Evolutionary conservation across 768 basidiomycete genomes (phyloP).

Genomic region (Russula virescens): DNA sequence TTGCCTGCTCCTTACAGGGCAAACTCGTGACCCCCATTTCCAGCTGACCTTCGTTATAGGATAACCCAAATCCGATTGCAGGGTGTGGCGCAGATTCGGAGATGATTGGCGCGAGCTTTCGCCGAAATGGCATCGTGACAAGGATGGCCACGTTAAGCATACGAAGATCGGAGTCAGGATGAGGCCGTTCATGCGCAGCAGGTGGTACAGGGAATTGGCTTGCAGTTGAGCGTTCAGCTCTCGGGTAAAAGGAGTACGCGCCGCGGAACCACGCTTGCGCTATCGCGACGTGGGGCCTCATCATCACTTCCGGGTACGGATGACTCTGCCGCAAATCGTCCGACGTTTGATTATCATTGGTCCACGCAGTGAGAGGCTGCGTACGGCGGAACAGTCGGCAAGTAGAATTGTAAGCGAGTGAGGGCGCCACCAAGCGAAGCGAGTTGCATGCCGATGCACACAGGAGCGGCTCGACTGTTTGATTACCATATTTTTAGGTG

Average conservation of each 20-base stretch:
- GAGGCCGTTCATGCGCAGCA: background rate
- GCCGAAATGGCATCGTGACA: slow-evolving; percentile 19
- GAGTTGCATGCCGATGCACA: background rate
- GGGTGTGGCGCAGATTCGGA: background rate
- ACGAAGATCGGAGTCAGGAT: background rate
- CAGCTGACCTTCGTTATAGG: slow-evolving; percentile 3
- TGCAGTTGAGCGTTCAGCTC: background rate
- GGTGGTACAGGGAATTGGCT: background rate
- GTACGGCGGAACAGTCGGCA: too few species aligned
- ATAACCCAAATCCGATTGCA: background rate
- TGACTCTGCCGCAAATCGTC: background rate
- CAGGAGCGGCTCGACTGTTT: background rate
- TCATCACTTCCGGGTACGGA: background rate
- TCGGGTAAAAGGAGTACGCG: background rate
- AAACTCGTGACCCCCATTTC: slow-evolving; percentile 4
- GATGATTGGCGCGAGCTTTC: background rate
- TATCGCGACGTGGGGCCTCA: background rate
- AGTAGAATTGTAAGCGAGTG: background rate
- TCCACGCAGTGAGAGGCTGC: slow-evolving; percentile 22
- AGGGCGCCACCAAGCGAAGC: background rate
- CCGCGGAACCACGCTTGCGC: slow-evolving; percentile 10
- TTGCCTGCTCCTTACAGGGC: background rate
- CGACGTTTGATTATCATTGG: background rate
- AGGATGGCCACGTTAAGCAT: slow-evolving; percentile 18
- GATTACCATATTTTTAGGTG: background rate